Evolutionary conservation across 1,284 basidiomycete species (phyloP).

Genomic region (Ustilago curta): DNA sequence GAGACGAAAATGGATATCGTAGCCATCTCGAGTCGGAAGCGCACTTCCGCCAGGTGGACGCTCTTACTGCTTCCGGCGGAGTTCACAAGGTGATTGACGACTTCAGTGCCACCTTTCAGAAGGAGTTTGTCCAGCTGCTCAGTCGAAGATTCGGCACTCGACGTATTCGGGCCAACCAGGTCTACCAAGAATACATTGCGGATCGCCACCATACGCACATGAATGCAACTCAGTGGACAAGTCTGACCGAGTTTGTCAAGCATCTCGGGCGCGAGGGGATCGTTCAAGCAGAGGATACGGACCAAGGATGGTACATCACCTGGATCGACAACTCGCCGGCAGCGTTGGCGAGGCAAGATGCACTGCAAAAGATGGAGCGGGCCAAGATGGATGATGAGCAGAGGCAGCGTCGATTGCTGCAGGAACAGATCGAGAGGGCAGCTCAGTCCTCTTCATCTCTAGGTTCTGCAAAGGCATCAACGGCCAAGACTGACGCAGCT

Average conservation of each 20-base stretch:
- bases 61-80: conserved; percentile 73
- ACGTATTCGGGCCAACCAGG: conserved; percentile 79
- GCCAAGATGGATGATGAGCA: conserved; percentile 92
- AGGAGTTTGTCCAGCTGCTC: conserved; percentile 88
- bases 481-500: background rate
- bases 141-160: conserved; percentile 74
- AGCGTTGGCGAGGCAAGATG: conserved; percentile 87
- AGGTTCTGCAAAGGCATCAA: background rate
- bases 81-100: conserved; percentile 90
- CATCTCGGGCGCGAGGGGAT: conserved; percentile 88
- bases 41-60: conserved; percentile 94
- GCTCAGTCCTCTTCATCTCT: conserved; percentile 65
- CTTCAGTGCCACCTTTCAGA: conserved; percentile 89
- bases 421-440: conserved; percentile 94
- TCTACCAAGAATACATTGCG: conserved; percentile 97
- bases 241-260: conserved; percentile 92
- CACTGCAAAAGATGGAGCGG: conserved; percentile 93
- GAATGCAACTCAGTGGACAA: conserved; percentile 98
- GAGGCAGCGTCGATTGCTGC: conserved; percentile 86
- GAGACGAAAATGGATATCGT: conserved; percentile 68
- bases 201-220: conserved; percentile 96
- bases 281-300: conserved; percentile 93
- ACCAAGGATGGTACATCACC: conserved; percentile 94
- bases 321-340: conserved; percentile 98
- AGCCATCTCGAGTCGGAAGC: conserved; percentile 82